These are phyloP conservation scores for Lindgomyces ingoldianus DNA, from an alignment of 495 filamentous ascomycete genomes.

Conservation along the genomic window DNA sequence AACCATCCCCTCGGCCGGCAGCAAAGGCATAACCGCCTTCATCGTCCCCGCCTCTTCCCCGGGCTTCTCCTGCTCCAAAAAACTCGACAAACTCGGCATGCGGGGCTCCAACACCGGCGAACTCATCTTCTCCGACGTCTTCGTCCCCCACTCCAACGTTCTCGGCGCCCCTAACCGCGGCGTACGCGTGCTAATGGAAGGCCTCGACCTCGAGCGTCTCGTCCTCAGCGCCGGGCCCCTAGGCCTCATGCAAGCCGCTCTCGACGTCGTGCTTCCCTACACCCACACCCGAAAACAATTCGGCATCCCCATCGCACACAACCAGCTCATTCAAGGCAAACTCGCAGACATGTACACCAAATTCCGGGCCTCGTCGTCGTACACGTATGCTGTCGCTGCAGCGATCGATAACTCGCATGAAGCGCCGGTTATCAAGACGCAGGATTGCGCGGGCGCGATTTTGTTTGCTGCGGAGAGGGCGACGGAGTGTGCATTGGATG, in stretches of 20 bases:
- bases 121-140: slow-evolving; percentile 87
- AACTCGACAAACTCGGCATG: slow-evolving; percentile 98
- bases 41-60: slow-evolving; percentile 71
- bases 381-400: slow-evolving; percentile 61
- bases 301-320: slow-evolving; percentile 80
- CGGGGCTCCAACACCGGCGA: slow-evolving; percentile 95
- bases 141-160: slow-evolving; percentile 79
- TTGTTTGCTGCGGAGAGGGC: slow-evolving; percentile 92
- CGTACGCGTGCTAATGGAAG: slow-evolving; percentile 92
- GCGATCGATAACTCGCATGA: slow-evolving; percentile 67
- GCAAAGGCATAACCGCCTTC: slow-evolving; percentile 94
- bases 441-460: slow-evolving; percentile 94
- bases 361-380: slow-evolving; percentile 69
- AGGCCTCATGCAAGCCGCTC: slow-evolving; percentile 90
- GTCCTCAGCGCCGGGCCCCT: slow-evolving; percentile 89
- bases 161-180: slow-evolving; percentile 79
- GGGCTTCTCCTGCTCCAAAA: slow-evolving; percentile 85
- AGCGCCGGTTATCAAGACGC: slow-evolving; percentile 59
- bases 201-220: slow-evolving; percentile 88
- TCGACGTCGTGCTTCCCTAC: slow-evolving; percentile 88
- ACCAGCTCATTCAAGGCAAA: slow-evolving; percentile 91
- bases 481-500: slow-evolving; percentile 84
- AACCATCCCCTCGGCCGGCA: slow-evolving; percentile 75
- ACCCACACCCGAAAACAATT: slow-evolving; percentile 90
- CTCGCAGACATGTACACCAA: slow-evolving; percentile 98